Evolutionary conservation across 805 yeast genomes (phyloP), one percentile per base, ranked within the genome.

Genomic region (Hanseniaspora meyeri): DNA sequence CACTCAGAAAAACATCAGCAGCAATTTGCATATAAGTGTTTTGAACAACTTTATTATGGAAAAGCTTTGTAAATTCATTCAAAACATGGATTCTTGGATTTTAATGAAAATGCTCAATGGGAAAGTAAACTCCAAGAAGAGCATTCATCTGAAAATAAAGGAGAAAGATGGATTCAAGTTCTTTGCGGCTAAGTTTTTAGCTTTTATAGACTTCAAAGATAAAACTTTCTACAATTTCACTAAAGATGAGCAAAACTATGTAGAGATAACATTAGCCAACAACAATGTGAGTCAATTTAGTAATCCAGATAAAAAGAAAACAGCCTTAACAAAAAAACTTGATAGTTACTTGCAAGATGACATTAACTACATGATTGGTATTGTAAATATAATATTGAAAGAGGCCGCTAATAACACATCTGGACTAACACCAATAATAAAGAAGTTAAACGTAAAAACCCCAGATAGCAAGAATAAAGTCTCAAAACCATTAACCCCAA

Each of bases 51-150:
- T 52, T 29, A 34, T 52, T 1, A 45, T 45, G n/a, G 39, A 43
- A 37, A 52, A 52, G 12, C 10, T 52, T 4, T 47, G 47, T 5
- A 27, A 45, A n/a, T 52, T 52, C 31, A 52, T 52, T 10, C 40
- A n/a, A 14, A 40, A 52, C 16, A 52, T 52, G 56, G 56, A 52
- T 43, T 52, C 56, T 1, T 52, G 56, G 56, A 45, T 52, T 17
- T 34, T 52, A 17, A 27, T 52, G 39, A 52, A 52, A n/a, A 20
- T 52, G 38, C 27, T 52, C 1, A 52, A 52, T 32, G 38, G 27
- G 2, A 52, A 52, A 43, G 20, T 52, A 29, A 24, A 45, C 7
- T 7, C 37, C 12, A 52, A 37, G 29, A 14, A 29, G 12, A 43
- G 46, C 32, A 45, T 45, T 17, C 39, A 34, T 14, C 14, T 52